Evolutionary conservation across 257 asterid genomes (phyloP).

Genomic region (Coffea eugenioides): DNA sequence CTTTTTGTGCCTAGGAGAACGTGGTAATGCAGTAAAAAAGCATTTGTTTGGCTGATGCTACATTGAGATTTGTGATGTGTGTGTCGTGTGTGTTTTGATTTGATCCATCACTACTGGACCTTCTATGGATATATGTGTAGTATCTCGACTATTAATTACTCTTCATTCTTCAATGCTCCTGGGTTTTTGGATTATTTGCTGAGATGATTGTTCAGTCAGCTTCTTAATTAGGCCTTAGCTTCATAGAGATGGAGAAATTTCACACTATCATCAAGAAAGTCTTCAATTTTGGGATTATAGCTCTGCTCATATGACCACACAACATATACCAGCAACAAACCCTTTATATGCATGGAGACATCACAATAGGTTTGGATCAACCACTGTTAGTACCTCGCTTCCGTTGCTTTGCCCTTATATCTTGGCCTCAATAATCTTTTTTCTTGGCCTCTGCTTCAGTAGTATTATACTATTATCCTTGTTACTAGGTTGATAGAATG

Average conservation of each 20-base stretch:
- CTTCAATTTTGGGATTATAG: slow-evolving; percentile 39
- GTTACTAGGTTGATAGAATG: too few species aligned
- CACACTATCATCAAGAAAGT: neutral
- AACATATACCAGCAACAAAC: slow-evolving; percentile 8
- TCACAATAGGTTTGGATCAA: slow-evolving; percentile 21
- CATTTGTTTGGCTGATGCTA: too few species aligned
- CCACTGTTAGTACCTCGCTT: neutral
- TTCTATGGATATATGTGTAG: neutral
- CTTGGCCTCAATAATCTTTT: too few species aligned
- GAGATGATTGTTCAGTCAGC: neutral
- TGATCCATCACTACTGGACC: neutral
- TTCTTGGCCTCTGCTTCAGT: too few species aligned
- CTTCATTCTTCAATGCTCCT: slow-evolving; percentile 25
- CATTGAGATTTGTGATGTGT: too few species aligned
- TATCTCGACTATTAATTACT: neutral
- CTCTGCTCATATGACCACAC: slow-evolving; percentile 27
- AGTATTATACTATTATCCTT: too few species aligned
- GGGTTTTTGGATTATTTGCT: slow-evolving; percentile 33
- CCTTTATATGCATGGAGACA: slow-evolving; percentile 40
- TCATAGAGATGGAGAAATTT: neutral
- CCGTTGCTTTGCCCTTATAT: too few species aligned
- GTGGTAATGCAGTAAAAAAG: too few species aligned
- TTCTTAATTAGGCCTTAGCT: neutral
- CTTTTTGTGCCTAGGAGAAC: too few species aligned
- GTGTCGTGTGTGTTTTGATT: neutral